These are phyloP conservation scores for Exophiala viscosa DNA, from an alignment of 2,329 filamentous ascomycete species.

Conservation along the genomic window DNA sequence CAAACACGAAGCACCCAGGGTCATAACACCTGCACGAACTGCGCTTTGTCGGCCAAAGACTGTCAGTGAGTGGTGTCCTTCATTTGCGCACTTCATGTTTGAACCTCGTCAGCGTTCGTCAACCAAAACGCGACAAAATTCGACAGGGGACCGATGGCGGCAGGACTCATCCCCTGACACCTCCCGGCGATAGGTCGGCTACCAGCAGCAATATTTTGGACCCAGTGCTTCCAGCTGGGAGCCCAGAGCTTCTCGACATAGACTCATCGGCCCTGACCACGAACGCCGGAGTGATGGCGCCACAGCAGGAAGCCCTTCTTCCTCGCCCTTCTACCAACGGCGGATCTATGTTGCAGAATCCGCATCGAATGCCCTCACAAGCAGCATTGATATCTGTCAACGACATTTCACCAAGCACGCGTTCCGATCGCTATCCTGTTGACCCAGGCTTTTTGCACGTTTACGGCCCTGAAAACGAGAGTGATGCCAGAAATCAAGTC, in stretches of 20 bases:
- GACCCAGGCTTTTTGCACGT: conserved; percentile 11
- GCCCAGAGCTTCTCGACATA: no score
- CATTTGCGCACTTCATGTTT: background rate
- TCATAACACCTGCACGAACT: conserved; percentile 2
- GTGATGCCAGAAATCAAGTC: conserved; percentile 8
- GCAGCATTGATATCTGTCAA: no score
- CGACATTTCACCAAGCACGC: no score
- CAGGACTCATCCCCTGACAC: background rate
- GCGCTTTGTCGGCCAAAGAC: background rate
- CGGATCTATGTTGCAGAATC: no score
- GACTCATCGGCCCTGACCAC: no score
- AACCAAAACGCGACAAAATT: conserved; percentile 4
- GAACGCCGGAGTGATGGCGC: no score
- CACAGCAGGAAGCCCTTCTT: no score
- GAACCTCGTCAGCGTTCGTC: background rate
- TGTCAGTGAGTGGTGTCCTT: background rate
- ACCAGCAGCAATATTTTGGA: background rate
- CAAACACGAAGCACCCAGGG: conserved; percentile 2
- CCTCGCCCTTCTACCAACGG: no score
- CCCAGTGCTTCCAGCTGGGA: no score
- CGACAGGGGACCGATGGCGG: background rate
- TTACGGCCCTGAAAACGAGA: conserved; percentile 7
- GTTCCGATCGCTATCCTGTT: conserved; percentile 2
- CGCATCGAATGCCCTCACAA: no score
- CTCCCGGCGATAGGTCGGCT: background rate